These are phyloP conservation scores for Calendula officinalis DNA, from an alignment of 129 eudicot species.

Conservation along the genomic window DNA sequence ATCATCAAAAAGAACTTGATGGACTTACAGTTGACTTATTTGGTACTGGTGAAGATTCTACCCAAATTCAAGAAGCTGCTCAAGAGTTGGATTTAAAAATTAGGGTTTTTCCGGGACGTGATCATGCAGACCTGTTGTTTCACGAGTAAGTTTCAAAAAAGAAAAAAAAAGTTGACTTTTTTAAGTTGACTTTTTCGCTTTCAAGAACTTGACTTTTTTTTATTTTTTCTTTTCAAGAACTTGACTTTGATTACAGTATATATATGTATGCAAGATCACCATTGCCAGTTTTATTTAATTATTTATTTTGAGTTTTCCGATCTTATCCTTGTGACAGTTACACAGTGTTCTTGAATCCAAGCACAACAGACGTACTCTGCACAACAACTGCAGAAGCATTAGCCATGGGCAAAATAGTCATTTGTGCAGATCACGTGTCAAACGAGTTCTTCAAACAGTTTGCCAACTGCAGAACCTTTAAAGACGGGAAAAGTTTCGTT, in stretches of 20 bases:
- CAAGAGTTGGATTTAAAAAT: slow-evolving; percentile 53
- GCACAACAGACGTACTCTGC: slow-evolving; percentile 96
- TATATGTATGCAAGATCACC: too few relatives aligned
- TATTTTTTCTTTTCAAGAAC: too few relatives aligned
- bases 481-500: slow-evolving; percentile 65
- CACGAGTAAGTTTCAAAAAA: slow-evolving; percentile 86
- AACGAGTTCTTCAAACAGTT: slow-evolving; percentile 94
- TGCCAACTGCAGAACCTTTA: slow-evolving; percentile 78
- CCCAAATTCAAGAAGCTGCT: slow-evolving; percentile 69
- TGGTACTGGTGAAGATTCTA: slow-evolving; percentile 90
- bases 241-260: too few relatives aligned
- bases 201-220: too few relatives aligned
- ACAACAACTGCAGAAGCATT: slow-evolving; percentile 94
- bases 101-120: slow-evolving; percentile 90
- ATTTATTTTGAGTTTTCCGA: background rate
- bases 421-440: slow-evolving; percentile 89
- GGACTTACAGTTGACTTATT: slow-evolving; percentile 80
- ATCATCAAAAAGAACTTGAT: slow-evolving; percentile 66
- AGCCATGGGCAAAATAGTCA: slow-evolving; percentile 95
- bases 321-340: slow-evolving; percentile 43
- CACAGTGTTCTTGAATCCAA: slow-evolving; percentile 91
- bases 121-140: slow-evolving; percentile 90
- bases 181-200: too few relatives aligned
- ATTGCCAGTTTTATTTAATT: too few relatives aligned
- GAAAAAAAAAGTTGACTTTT: background rate